Evolutionary conservation across 2,329 filamentous ascomycete species (phyloP).

Genomic region (Hypoxylon sp.): DNA sequence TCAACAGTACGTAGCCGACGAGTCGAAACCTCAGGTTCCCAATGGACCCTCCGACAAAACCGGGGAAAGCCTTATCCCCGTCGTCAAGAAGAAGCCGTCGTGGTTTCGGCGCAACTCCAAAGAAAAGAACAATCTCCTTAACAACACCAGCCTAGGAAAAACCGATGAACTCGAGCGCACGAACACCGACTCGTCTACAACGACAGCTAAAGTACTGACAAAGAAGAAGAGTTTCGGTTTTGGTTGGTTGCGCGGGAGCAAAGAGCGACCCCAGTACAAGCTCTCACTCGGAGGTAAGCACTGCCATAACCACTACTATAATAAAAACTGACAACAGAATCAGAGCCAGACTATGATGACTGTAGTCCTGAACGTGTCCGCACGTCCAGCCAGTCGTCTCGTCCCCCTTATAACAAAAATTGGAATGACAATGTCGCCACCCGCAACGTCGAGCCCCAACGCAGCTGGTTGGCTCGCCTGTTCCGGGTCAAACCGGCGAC

Average conservation of each 20-base stretch:
- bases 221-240: slow-evolving; percentile 69
- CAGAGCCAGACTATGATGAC: slow-evolving; percentile 56
- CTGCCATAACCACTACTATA: neutral
- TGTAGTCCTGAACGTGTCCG: slow-evolving; percentile 48
- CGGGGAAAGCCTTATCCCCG: slow-evolving; percentile 46
- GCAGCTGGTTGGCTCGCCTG: slow-evolving; percentile 90
- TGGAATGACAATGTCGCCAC: slow-evolving; percentile 45
- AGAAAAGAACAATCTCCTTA: slow-evolving; percentile 50
- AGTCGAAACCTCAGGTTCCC: slow-evolving; percentile 17
- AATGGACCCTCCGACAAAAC: slow-evolving; percentile 44
- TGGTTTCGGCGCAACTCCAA: slow-evolving; percentile 69
- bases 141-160: slow-evolving; percentile 34
- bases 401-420: slow-evolving; percentile 42
- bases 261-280: slow-evolving; percentile 59
- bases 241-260: slow-evolving; percentile 69
- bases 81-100: slow-evolving; percentile 62
- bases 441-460: slow-evolving; percentile 75
- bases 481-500: slow-evolving; percentile 90
- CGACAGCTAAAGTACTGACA: slow-evolving; percentile 32
- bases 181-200: slow-evolving; percentile 47
- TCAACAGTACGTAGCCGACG: slow-evolving; percentile 52
- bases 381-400: slow-evolving; percentile 42
- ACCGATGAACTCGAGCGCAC: slow-evolving; percentile 43
- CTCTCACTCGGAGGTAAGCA: slow-evolving; percentile 62
- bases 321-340: slow-evolving; percentile 38